Evolutionary conservation across 1,284 basidiomycete species (phyloP).

Genomic region (Ustilago nuda): DNA sequence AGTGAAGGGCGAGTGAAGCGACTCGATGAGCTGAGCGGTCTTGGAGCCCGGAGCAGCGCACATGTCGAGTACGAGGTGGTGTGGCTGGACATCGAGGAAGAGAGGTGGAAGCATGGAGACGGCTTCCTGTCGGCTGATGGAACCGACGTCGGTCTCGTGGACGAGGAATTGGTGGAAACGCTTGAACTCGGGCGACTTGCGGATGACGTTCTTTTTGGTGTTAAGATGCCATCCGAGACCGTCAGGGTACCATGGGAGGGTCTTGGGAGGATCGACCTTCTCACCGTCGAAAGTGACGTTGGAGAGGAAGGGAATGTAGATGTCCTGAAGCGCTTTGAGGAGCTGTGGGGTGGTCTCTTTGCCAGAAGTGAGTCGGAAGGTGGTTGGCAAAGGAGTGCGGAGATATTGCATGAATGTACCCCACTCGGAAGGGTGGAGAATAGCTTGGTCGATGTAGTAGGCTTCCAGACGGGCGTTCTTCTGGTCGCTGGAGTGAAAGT

Average conservation of each 20-base stretch:
- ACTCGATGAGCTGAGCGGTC: conserved; percentile 91
- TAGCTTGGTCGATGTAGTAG: conserved; percentile 66
- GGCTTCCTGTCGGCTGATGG: conserved; percentile 94
- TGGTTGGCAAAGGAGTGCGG: conserved; percentile 85
- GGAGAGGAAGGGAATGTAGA: conserved; percentile 82
- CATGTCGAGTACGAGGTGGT: conserved; percentile 80
- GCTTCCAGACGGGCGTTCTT: conserved; percentile 59
- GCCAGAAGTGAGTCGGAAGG: conserved; percentile 83
- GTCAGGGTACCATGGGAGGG: conserved; percentile 92
- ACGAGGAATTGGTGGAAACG: conserved; percentile 96
- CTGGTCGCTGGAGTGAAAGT: conserved; percentile 38
- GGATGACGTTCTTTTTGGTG: conserved; percentile 86
- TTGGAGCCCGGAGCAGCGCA: conserved; percentile 99
- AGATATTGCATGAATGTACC: conserved; percentile 78
- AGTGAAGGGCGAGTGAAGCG: conserved; percentile 75
- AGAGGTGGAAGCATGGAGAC: conserved; percentile 99
- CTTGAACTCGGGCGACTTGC: conserved; percentile 93
- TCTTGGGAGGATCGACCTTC: conserved; percentile 76
- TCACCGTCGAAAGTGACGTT: conserved; percentile 83
- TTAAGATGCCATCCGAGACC: conserved; percentile 96
- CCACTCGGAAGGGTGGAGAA: conserved; percentile 76
- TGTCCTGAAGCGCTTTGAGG: conserved; percentile 62
- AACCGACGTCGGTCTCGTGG: conserved; percentile 97
- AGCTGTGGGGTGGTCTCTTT: conserved; percentile 63
- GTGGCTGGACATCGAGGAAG: conserved; percentile 84